Percentiles rank a stretch among this genome's conserved stretches.
Conservation (phyloP, 768 basidiomycete genomes). For the Omphalotus guepiniiformis region DNA sequence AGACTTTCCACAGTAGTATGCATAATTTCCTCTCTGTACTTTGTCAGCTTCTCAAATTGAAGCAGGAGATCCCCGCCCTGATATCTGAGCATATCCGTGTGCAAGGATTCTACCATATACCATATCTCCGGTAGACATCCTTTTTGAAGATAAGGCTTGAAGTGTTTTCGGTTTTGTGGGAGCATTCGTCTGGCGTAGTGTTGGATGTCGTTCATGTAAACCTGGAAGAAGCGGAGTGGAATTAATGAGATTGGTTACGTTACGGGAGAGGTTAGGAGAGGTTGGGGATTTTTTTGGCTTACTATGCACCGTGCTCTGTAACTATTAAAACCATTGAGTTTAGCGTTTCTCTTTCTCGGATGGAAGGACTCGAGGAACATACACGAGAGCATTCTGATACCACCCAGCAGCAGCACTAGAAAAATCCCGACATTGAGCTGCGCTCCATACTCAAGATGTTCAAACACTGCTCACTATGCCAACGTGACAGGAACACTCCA, state of each 20-base stretch:
- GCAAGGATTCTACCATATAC: slow-evolving; percentile 13
- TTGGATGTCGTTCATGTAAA: slow-evolving; percentile 3
- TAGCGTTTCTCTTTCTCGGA: too few species aligned
- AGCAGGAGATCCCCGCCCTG: slow-evolving; percentile 9
- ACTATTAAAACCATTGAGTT: too few species aligned
- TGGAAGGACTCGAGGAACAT: not conserved
- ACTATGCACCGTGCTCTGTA: slow-evolving; percentile 14
- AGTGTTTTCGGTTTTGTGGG: slow-evolving; percentile 3
- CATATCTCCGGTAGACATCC: slow-evolving; percentile 12
- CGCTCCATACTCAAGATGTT: not conserved
- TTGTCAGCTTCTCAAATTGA: slow-evolving; percentile 9
- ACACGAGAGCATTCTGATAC: slow-evolving; percentile 23
- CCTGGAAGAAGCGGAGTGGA: not conserved
- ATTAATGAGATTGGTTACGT: not conserved
- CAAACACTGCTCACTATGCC: slow-evolving; percentile 17
- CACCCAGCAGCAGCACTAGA: slow-evolving; percentile 24
- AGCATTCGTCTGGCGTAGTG: not conserved
- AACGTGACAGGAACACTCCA: slow-evolving; percentile 19
- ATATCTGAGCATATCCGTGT: slow-evolving; percentile 13
- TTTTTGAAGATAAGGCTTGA: slow-evolving; percentile 13
- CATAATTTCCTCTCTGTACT: slow-evolving; percentile 9
- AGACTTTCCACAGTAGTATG: slow-evolving; percentile 1
- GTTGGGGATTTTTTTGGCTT: not conserved
- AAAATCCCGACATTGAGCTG: not conserved
- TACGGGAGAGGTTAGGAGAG: not conserved